These are phyloP conservation scores for Penicillium psychrofluorescens DNA, from an alignment of 495 filamentous ascomycete species.

Conservation along the genomic window DNA sequence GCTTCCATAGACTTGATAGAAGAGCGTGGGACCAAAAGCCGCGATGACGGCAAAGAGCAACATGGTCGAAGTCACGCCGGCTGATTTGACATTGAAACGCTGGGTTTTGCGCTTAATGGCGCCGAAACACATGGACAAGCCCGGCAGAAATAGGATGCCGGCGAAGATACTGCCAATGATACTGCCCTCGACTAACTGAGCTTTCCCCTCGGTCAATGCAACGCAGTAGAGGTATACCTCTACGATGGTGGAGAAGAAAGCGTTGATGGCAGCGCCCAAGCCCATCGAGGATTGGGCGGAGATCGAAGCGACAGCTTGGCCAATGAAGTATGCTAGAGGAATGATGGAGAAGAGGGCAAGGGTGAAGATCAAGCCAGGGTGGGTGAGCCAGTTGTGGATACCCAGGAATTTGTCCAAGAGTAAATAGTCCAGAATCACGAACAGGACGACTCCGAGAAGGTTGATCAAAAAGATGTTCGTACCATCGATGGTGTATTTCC, in stretches of 20 bases:
- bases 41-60: conserved; percentile 93
- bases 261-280: conserved; percentile 95
- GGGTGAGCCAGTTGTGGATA: conserved; percentile 62
- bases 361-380: conserved; percentile 77
- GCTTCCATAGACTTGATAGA: conserved; percentile 98
- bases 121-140: conserved; percentile 98
- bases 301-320: conserved; percentile 97
- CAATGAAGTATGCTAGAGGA: conserved; percentile 98
- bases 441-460: conserved; percentile 78
- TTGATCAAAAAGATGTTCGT: conserved; percentile 99
- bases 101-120: conserved; percentile 98
- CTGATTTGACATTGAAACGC: conserved; percentile 95
- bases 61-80: conserved; percentile 98
- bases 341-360: conserved; percentile 86
- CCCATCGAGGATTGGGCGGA: conserved; percentile 99
- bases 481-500: conserved; percentile 98
- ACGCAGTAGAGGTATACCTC: conserved; percentile 98
- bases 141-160: conserved; percentile 90
- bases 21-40: conserved; percentile 96
- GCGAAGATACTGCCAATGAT: conserved; percentile 97
- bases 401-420: conserved; percentile 62
- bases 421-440: conserved; percentile 88
- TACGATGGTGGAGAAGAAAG: conserved; percentile 97
- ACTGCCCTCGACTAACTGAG: conserved; percentile 87
- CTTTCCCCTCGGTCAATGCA: conserved; percentile 88